Base-by-base conservation (phyloP, 345 rosid genomes). In the Kernera saxatilis region DNA sequence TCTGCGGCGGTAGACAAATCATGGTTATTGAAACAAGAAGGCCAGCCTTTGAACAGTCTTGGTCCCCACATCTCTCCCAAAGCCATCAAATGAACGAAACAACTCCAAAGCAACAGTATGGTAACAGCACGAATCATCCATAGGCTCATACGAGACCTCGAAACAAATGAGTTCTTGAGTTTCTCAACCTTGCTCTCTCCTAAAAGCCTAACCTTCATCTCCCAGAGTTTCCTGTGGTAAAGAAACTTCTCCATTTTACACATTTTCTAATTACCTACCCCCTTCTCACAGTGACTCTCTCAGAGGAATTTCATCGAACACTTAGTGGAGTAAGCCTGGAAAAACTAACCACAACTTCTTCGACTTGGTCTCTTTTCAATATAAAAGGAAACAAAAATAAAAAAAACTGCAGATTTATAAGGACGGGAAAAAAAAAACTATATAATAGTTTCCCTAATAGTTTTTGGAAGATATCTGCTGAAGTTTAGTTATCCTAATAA, bases 11-110 rank as follows among this genome's bases (percentile, higher is more conserved):
- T n/a, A 68, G 88, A 65, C 33, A 56, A 26, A 45, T 74, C 86
- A 46, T 84, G 72, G 17, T 82, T 82, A 49, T 22, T 77, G 81
- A 88, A 88, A 78, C 98, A 88, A 78, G 96, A 86, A 78, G 98
- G 93, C 93, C 93, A 93, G 6, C 85, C 83, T 73, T 84, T 90
- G 73, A 90, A 80, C 73, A 93, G 56, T 65, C 85, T 81, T 2
- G 98, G 95, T n/a, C 93, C 88, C 96, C 96, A 88, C 71, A 90
- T 71, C 67, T 87, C 97, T 10, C 93, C 91, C 27, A 87, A 8
- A 14, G 97, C 84, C 85, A 85, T 73, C 74, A 93, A 71, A 67
- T 93, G 97, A 77, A 86, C 83, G 33, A 88, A 80, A 44, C 90
- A 88, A 44, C 87, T 87, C 98, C 97, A 90, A 9, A 93, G 59